phyloP scores from a whole-genome alignment of 225 moss, liverwort and hornwort species.

The Pseudoscleropodium purum region DNA sequence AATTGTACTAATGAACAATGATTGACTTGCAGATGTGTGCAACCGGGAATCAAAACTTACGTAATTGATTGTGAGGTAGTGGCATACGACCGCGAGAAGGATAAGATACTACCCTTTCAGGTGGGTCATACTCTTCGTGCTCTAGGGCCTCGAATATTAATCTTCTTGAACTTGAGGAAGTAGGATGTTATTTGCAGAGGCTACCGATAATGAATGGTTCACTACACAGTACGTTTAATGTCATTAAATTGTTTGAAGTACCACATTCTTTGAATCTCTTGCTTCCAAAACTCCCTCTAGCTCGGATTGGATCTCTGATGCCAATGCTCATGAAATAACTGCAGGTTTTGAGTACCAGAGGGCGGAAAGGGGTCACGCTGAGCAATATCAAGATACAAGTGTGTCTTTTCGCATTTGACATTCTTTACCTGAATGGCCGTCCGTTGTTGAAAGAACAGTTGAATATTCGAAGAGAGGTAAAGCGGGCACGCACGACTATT shows the following conservation, averaged over 20 bases:
- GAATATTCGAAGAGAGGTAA: conserved; percentile 72
- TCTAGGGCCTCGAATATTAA: neutral
- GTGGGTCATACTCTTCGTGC: conserved; percentile 18
- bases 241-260: neutral
- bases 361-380: conserved; percentile 74
- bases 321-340: neutral
- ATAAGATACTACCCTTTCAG: conserved; percentile 93
- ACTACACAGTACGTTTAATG: neutral
- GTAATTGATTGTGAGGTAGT: conserved; percentile 96
- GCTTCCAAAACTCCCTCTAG: neutral
- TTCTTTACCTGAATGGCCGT: conserved; percentile 78
- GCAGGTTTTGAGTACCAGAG: conserved; percentile 90
- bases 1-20: neutral
- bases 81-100: conserved; percentile 73
- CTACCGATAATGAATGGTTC: neutral
- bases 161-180: neutral
- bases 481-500: neutral
- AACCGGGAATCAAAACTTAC: conserved; percentile 49
- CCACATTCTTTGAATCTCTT: neutral
- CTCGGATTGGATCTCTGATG: neutral
- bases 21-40: conserved; percentile 50
- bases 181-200: neutral
- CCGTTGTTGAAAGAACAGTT: conserved; percentile 86
- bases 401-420: conserved; percentile 89
- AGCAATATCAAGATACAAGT: conserved; percentile 85